Evolutionary conservation across 495 filamentous ascomycete genomes (phyloP).

Genomic region (Xylaria bambusicola): DNA sequence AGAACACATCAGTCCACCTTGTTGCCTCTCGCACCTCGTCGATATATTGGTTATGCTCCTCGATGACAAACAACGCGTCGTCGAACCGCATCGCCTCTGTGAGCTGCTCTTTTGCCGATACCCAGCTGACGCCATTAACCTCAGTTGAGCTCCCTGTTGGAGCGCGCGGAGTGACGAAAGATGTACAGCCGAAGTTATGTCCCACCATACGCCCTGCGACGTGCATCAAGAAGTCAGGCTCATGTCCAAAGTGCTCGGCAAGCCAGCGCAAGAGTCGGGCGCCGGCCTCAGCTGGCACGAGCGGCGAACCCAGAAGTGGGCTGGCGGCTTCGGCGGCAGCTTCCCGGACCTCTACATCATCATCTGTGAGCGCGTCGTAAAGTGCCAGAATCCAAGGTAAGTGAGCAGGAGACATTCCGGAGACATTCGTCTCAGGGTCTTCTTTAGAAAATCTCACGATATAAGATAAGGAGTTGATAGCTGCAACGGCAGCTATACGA

Average conservation of each 20-base stretch:
- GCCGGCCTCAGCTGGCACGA: slow-evolving; percentile 45
- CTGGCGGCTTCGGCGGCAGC: slow-evolving; percentile 55
- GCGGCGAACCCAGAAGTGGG: slow-evolving; percentile 35
- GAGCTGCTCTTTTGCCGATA: slow-evolving; percentile 50
- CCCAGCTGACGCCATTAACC: slow-evolving; percentile 21
- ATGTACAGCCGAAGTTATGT: slow-evolving; percentile 19
- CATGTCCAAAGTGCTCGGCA: slow-evolving; percentile 20
- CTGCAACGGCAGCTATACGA: slow-evolving; percentile 56
- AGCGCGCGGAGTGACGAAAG: neutral
- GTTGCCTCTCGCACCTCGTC: slow-evolving; percentile 73
- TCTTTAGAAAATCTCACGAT: slow-evolving; percentile 28
- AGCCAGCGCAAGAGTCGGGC: slow-evolving; percentile 41
- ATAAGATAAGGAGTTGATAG: slow-evolving; percentile 39
- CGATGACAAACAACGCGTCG: slow-evolving; percentile 76
- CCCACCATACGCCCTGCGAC: slow-evolving; percentile 40
- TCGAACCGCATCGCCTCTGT: slow-evolving; percentile 58
- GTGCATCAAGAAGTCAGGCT: slow-evolving; percentile 35
- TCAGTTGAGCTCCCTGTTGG: neutral
- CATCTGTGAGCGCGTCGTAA: slow-evolving; percentile 72
- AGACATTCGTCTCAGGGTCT: slow-evolving; percentile 22
- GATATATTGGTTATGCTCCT: slow-evolving; percentile 89
- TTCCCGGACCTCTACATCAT: slow-evolving; percentile 84
- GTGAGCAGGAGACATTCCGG: slow-evolving; percentile 18
- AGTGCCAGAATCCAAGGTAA: slow-evolving; percentile 49
- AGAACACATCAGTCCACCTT: slow-evolving; percentile 60